Base-by-base conservation (phyloP, 148 eudicot species). In the Chenopodium album region DNA sequence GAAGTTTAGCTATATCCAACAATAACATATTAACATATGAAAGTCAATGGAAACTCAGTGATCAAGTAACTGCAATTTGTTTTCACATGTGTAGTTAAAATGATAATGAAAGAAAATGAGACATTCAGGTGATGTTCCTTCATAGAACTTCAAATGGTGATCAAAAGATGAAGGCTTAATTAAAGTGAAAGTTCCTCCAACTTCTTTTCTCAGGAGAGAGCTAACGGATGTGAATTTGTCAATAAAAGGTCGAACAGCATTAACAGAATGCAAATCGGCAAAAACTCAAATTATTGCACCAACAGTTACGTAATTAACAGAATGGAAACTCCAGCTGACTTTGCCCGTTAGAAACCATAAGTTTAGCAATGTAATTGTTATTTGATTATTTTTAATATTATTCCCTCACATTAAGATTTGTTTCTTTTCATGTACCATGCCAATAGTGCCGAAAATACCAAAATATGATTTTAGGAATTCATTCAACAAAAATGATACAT, bases 1-100 rank as follows among this genome's bases (percentile, higher is more conserved):
- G 48, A 69, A 46, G 62, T 29, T 81, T 37, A 73, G 84, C 52
- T 19, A 73, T 66, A 19, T 22, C 50, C 31, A 32, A 71, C 23
- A 74, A 12, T 0, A 26, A 22, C 26, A 73, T 54, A 46, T 8
- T 65, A 73, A 22, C 41, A 31, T n/a, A 23, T 47, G 64, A 62
- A 47, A 60, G 31, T 16, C 3, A 52, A 52, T 44, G 46, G 28
- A 20, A 63, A 76, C 71, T 31, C 76, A 82, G 17, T 12, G 62
- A 56, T 68, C 63, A 50, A 4, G n/a, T 50, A n/a, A 32, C 20
- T 76, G 56, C 37, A 81, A 34, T 16, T 31, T 50, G 17, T 60
- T 80, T 46, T 11, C 41, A 63, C 29, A 47, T 65, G 23, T 64
- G 37, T 78, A 29, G 7, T 50, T 2, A 4, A 68, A 48, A 46